A percentile compares a stretch with the other conserved stretches of the same genome.
These are phyloP conservation scores for Trichoderma lentiforme DNA, from an alignment of 2,329 filamentous ascomycete genomes.

Conservation along the genomic window DNA sequence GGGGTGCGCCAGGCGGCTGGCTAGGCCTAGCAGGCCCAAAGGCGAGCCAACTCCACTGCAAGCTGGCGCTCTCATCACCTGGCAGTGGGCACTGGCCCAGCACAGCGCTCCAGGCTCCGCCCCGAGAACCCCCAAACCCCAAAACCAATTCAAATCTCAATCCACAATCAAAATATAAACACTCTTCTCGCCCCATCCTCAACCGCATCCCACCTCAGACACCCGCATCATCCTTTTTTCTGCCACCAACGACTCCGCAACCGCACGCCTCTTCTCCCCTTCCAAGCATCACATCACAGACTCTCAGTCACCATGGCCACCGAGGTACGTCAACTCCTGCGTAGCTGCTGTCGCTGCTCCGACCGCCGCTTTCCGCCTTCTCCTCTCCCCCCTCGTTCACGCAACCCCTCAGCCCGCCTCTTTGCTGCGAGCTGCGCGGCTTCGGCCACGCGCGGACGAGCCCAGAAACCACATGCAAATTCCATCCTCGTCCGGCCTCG, in stretches of 20 bases:
- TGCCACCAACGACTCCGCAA: conserved; percentile 18
- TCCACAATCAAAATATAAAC: conserved; percentile 34
- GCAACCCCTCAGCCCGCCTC: conserved; percentile 29
- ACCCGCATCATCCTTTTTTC: conserved; percentile 25
- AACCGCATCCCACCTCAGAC: conserved; percentile 25
- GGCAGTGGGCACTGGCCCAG: conserved; percentile 6
- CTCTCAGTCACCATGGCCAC: conserved; percentile 30
- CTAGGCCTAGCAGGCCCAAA: conserved; percentile 8
- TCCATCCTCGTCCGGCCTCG: not conserved
- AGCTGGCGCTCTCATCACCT: conserved; percentile 14
- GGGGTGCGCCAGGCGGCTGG: conserved; percentile 15
- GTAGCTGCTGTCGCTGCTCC: conserved; percentile 17
- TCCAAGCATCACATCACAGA: conserved; percentile 8
- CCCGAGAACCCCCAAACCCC: conserved; percentile 21
- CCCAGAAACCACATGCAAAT: not conserved
- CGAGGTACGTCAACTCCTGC: conserved; percentile 30
- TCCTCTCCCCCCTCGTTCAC: conserved; percentile 23
- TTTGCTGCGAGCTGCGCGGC: conserved; percentile 17
- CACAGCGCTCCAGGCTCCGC: conserved; percentile 9
- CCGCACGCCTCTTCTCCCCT: conserved; percentile 12
- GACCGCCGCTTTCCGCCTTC: conserved; percentile 24
- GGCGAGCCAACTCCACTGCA: conserved; percentile 15
- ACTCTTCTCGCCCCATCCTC: conserved; percentile 28
- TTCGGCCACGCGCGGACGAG: not conserved
- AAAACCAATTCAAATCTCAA: conserved; percentile 23